Conservation (phyloP, 352 stramenopile genomes). For the Globisporangium mamillatum region DNA sequence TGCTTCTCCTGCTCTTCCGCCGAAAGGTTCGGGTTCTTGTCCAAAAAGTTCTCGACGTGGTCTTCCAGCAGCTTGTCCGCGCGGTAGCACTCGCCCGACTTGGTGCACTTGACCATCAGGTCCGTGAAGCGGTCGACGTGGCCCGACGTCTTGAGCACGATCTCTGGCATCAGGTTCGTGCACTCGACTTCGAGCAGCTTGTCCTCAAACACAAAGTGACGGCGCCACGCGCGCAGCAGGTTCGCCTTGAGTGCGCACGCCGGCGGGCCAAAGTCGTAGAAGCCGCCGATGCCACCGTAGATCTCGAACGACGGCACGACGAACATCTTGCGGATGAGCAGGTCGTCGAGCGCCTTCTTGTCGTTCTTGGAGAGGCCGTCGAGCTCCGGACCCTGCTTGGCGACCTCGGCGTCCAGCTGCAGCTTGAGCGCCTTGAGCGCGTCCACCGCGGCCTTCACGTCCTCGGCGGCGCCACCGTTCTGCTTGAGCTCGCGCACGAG, state of each 20-base stretch:
- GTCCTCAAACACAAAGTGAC: slow-evolving; percentile 98
- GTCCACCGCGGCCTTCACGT: slow-evolving; percentile 91
- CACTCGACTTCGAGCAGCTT: slow-evolving; percentile 99
- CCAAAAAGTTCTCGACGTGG: slow-evolving; percentile 96
- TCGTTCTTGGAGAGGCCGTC: slow-evolving; percentile 71
- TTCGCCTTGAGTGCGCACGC: slow-evolving; percentile 96
- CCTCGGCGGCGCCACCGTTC: slow-evolving; percentile 79
- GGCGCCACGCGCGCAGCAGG: slow-evolving; percentile 94
- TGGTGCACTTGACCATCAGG: slow-evolving; percentile 98
- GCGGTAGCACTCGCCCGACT: slow-evolving; percentile 97
- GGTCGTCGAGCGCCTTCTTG: slow-evolving; percentile 95
- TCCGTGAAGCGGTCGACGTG: slow-evolving; percentile 99
- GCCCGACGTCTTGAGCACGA: slow-evolving; percentile 97
- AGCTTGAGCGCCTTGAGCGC: slow-evolving; percentile 94
- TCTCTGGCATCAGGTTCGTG: slow-evolving; percentile 97
- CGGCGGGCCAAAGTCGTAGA: slow-evolving; percentile 98
- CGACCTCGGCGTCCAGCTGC: slow-evolving; percentile 75
- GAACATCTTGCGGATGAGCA: slow-evolving; percentile 99
- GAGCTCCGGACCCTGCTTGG: slow-evolving; percentile 58
- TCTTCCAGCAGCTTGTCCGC: slow-evolving; percentile 99
- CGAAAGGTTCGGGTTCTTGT: slow-evolving; percentile 80
- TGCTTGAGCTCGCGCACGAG: slow-evolving; percentile 97
- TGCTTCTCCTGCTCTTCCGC: slow-evolving; percentile 91
- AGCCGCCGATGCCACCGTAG: slow-evolving; percentile 97
- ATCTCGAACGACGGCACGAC: slow-evolving; percentile 99